Evolutionary conservation across 2,329 filamentous ascomycete genomes (phyloP), one percentile per base, ranked within the genome.

Genomic region (Monosporascus sp.): DNA sequence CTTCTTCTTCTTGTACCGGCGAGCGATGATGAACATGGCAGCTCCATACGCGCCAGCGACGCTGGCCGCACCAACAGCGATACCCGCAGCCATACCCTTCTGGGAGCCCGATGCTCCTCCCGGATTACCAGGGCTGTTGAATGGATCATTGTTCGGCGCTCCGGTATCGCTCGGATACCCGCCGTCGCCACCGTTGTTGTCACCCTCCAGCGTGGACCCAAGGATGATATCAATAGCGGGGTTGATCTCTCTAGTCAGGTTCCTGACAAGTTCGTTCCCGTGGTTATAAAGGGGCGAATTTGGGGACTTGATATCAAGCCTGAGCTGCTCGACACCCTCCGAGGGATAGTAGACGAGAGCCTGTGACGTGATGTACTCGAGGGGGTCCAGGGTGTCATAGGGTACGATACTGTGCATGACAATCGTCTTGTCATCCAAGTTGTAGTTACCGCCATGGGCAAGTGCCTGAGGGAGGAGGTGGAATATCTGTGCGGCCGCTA

Each of bases 1-100:
- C 72, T 84, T 87, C 80, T 88, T 90, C 75, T 88, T 87, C 79
- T 92, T 90, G 80, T 96, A 96, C 55, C 92, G 83, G 56, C 91
- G 86, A 48, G 92, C 92, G 60, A 96, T 84, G 65, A 94, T 85
- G 75, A 96, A 93, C 92, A 97, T 96, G 69, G 90, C 91, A 14
- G 88, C 89, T 65, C 91, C 92, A 62, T 96, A 96, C n/a, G 90
- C 85, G 49, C 86, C 88, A 43, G 89, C 90, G 65, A 91, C 85
- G 44, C 82, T 81, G 35, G 92, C 83, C 25, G 89, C 87, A 63
- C 89, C 90, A 22, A 90, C 79, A 52, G 87, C 89, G 64, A 96
- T 85, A 59, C 82, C 84, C 24, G 81, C 82, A 1, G 81, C 85
- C 37, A 84, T 86, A 43, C 82, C 84, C 63, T 76, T 76, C 64